phyloP scores from a whole-genome alignment of 768 basidiomycete species.

The Lactarius hatsudake region DNA sequence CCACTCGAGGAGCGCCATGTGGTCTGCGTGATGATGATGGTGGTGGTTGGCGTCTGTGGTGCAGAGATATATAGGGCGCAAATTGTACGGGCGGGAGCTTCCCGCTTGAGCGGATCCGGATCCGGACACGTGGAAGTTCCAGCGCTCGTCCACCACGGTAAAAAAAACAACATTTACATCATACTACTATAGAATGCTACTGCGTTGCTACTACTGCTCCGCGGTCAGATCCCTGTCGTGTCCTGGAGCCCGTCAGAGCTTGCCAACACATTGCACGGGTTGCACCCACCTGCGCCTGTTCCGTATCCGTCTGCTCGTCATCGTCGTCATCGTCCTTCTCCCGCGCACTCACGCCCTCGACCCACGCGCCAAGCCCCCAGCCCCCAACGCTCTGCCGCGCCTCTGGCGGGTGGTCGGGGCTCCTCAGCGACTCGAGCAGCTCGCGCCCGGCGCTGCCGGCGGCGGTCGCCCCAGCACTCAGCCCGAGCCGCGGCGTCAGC shows the following conservation, averaged over 20 bases:
- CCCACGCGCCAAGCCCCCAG: slow-evolving; percentile 62
- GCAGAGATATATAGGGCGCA: background rate
- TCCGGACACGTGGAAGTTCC: background rate
- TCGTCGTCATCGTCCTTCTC: slow-evolving; percentile 60
- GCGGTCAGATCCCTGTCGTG: slow-evolving; percentile 6
- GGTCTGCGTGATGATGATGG: background rate
- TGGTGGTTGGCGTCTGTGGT: background rate
- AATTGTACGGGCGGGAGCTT: background rate
- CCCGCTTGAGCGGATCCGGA: no score
- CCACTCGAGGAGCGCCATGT: slow-evolving; percentile 1
- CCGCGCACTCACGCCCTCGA: slow-evolving; percentile 45
- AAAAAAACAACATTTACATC: no score
- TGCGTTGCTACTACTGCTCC: background rate
- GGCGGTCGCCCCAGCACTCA: slow-evolving; percentile 27
- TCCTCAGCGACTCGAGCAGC: slow-evolving; percentile 55
- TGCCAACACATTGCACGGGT: background rate
- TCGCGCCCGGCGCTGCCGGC: slow-evolving; percentile 47
- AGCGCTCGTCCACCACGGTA: no score
- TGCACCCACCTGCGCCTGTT: slow-evolving; percentile 61
- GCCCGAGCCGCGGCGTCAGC: slow-evolving; percentile 22
- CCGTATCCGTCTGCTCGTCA: slow-evolving; percentile 63
- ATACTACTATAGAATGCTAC: no score
- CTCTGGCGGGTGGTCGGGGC: slow-evolving; percentile 21
- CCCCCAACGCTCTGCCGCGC: slow-evolving; percentile 57
- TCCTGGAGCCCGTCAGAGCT: background rate